Percentiles rank a stretch among this genome's conserved stretches.
phyloP scores from a whole-genome alignment of 768 basidiomycete genomes.

The Termitomyces sp. region DNA sequence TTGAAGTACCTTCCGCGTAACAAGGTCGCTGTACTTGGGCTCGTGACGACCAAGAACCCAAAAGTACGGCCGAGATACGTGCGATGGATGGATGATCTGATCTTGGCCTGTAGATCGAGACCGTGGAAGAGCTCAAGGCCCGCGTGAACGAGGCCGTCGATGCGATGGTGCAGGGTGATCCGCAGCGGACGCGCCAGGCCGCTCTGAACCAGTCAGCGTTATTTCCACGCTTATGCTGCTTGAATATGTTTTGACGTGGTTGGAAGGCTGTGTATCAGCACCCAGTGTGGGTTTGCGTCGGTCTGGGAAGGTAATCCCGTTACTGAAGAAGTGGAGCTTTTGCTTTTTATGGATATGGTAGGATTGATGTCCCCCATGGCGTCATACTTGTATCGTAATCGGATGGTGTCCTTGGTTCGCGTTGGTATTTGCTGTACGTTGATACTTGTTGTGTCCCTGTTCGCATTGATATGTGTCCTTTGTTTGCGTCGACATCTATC shows the following conservation, averaged over 20 bases:
- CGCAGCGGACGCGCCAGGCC: conserved; percentile 36
- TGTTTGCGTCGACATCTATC: not conserved
- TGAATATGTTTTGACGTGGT: conserved; percentile 2
- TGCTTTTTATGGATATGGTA: conserved; percentile 29
- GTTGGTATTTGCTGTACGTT: too few relatives aligned
- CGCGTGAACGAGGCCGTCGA: conserved; percentile 51
- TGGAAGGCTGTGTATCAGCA: conserved; percentile 45
- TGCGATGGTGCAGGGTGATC: conserved; percentile 36
- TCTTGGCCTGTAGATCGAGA: conserved; percentile 35
- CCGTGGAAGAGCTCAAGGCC: conserved; percentile 39
- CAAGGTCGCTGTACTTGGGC: conserved; percentile 41
- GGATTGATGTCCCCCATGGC: not conserved
- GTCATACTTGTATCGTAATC: not conserved
- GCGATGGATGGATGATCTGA: not conserved
- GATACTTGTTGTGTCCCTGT: too few relatives aligned
- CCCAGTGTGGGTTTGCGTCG: conserved; percentile 62
- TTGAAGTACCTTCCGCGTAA: conserved; percentile 44
- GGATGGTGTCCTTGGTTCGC: too few relatives aligned
- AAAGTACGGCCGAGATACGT: conserved; percentile 24
- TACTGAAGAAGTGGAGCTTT: conserved; percentile 34
- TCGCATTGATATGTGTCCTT: too few relatives aligned
- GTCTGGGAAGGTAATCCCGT: conserved; percentile 54
- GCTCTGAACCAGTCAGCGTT: conserved; percentile 46
- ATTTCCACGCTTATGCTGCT: not conserved
- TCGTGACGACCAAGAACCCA: conserved; percentile 42